phyloP scores from a whole-genome alignment of 2,329 filamentous ascomycete genomes.

The Escovopsis sp. region DNA sequence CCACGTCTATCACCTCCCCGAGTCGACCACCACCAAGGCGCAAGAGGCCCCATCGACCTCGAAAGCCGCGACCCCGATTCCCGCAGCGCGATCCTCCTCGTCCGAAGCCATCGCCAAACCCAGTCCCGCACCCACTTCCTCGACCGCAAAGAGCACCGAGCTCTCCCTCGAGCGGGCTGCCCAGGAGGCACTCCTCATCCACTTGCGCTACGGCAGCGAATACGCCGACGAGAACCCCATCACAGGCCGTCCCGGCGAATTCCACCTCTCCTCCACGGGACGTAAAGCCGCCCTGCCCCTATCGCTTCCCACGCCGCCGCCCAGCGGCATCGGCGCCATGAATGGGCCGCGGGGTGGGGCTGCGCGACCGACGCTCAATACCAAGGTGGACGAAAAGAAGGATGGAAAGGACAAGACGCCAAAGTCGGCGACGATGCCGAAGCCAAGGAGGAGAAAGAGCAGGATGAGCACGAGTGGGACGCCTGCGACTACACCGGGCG shows the following conservation, averaged over 20 bases:
- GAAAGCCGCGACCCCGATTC: constrained; percentile 16
- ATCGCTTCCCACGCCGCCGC: constrained; percentile 8
- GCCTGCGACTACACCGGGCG: constrained; percentile 13
- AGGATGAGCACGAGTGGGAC: constrained; percentile 23
- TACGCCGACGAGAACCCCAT: constrained; percentile 56
- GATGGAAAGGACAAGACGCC: constrained; percentile 31
- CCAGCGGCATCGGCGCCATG: constrained; percentile 19
- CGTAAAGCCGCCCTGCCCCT: constrained; percentile 27
- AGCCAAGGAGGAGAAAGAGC: constrained; percentile 33
- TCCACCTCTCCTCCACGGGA: constrained; percentile 47
- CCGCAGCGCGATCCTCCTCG: constrained; percentile 26
- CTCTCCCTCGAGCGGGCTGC: constrained; percentile 30
- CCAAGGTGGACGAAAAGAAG: constrained; percentile 29
- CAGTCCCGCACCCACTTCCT: background rate
- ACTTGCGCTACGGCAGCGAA: constrained; percentile 44
- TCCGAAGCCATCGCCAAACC: constrained; percentile 22
- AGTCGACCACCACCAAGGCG: constrained; percentile 13
- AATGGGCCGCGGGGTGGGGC: constrained; percentile 8
- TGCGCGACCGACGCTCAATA: constrained; percentile 18
- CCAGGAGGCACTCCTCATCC: constrained; percentile 42
- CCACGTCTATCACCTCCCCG: constrained; percentile 32
- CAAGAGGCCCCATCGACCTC: constrained; percentile 14
- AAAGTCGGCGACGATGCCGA: constrained; percentile 24
- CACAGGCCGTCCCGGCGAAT: constrained; percentile 48
- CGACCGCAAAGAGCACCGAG: constrained; percentile 23